Base-by-base conservation (phyloP, 2,329 filamentous ascomycete genomes). In the Cytospora chrysosperma region DNA sequence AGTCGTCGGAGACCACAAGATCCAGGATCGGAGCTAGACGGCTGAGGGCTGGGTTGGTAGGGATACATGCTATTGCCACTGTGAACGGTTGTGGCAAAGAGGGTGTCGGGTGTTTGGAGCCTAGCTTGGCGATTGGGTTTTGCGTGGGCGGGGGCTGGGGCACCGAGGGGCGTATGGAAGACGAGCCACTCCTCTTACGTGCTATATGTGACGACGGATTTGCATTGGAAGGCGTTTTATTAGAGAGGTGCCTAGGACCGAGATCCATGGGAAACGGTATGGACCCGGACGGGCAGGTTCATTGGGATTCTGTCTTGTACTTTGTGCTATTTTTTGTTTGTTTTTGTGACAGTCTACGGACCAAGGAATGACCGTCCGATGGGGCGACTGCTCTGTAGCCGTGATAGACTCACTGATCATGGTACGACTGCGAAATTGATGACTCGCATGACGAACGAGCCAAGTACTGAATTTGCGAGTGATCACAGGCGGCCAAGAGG, bases 1-100 rank as follows among this genome's bases (percentile, higher is more conserved):
- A 77, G 94, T 92, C 55, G 89, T 88, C 71, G 93, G 92, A 1
- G 94, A 98, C 73, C 79, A 97, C 77, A 98, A 98, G 84, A 82
- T 97, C 57, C 95, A 98, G 82, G 82, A 76, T 21, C 81, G 83
- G 63, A 83, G 87, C 65, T 87, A 81, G 74, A 63, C 43, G 9
- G 21, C 47, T 62, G 40, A 51, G 15, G 47, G 34, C 17, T 28
- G 24, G 60, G 26, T 27, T 1, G 28, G 34, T 19, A 10, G 52
- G 3, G 12, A 24, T n/a, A 24, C 43, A 7, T 47, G 7, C 21
- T n/a, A n/a, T 24, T 47, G 43, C 5, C 13, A 9, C 10, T 47
- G 21, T 24, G 37, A 55, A 47, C n/a, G n/a, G 13, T 26, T 12
- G n/a, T 40, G 43, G 30, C 26, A 51, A 15, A 47, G 30, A 24